Evolutionary conservation across 2,329 filamentous ascomycete genomes (phyloP), one percentile per base, ranked within the genome.

Genomic region (Magnaporthales sp.): DNA sequence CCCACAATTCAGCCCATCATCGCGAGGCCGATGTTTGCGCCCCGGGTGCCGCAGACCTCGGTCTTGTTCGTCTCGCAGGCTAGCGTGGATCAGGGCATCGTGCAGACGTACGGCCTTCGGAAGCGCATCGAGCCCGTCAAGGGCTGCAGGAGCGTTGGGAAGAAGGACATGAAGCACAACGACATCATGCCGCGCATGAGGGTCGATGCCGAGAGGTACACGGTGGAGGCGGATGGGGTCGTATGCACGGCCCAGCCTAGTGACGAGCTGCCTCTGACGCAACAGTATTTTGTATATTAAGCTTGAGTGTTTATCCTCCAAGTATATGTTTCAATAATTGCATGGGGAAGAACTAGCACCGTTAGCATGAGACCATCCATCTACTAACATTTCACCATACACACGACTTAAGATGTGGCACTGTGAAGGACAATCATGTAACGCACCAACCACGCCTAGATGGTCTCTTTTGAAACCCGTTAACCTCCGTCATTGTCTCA

Each of bases 81-180:
- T 1, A 91, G 89, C 68, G 82, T 96, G 70, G 80, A 84, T 38
- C 85, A 81, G 6, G 92, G 92, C 62, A 81, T 81, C 3, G 85
- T 93, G 58, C 81, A 83, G n/a, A 80, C 80, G 2, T 97, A 97
- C 77, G 86, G 86, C 2, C 80, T 98, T 69, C 85, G 84, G 72
- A 96, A 93, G 77, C 86, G 91, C 62, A 80, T 97, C 70, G 91
- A 95, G 79, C 81, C 91, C 3, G 92, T 97, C 63, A 88, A 84
- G 74, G 85, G 86, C 67, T 96, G 93, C 76, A 71, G 93, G 68
- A 84, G 77, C 32, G 84, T 97, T 61, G 83, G 89, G 60, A 97
- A 97, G 83, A 83, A 79, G 72, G 91, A 97, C 77, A 97, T 97
- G 93, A 93, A 92, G 74, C 93, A 87, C 77, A 97, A 97, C 76